Conservation (phyloP, 1,284 basidiomycete genomes). For the Cutaneotrichosporon cyanovorans region DNA sequence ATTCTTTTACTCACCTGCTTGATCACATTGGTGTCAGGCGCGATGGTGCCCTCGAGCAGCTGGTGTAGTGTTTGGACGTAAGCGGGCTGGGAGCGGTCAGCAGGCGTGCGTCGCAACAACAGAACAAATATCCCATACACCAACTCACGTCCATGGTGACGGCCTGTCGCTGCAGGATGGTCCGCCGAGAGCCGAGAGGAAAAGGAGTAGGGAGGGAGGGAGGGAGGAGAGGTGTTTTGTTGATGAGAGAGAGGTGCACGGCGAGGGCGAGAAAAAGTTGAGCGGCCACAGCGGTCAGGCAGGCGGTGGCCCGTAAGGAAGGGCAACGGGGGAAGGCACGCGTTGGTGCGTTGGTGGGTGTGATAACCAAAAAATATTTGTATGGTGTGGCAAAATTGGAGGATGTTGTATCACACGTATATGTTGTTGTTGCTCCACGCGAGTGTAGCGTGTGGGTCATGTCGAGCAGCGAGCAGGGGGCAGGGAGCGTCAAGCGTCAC, state of each 20-base stretch:
- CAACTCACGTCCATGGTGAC: conserved; percentile 21
- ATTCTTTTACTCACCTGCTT: conserved; percentile 71
- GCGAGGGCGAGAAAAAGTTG: neutral
- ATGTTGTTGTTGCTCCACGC: neutral
- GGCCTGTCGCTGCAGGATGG: neutral
- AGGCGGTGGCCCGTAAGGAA: neutral
- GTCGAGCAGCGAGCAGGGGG: no score
- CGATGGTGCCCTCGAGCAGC: conserved; percentile 73
- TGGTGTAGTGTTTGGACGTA: conserved; percentile 63
- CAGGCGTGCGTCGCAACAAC: neutral
- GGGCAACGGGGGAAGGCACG: neutral
- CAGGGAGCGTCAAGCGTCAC: no score
- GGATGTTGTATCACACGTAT: neutral
- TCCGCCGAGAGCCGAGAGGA: no score
- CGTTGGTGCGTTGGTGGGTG: neutral
- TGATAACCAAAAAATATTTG: neutral
- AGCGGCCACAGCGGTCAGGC: neutral
- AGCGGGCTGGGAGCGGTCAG: conserved; percentile 11
- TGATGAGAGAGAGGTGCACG: neutral
- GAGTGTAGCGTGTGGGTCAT: no score
- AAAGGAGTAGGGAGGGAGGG: conserved; percentile 5
- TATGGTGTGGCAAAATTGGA: neutral
- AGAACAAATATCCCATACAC: no score
- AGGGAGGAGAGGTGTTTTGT: conserved; percentile 5
- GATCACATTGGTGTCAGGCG: conserved; percentile 76